Conservation (phyloP, 2,329 filamentous ascomycete genomes). For the Aspergillus ochraceoroseus region DNA sequence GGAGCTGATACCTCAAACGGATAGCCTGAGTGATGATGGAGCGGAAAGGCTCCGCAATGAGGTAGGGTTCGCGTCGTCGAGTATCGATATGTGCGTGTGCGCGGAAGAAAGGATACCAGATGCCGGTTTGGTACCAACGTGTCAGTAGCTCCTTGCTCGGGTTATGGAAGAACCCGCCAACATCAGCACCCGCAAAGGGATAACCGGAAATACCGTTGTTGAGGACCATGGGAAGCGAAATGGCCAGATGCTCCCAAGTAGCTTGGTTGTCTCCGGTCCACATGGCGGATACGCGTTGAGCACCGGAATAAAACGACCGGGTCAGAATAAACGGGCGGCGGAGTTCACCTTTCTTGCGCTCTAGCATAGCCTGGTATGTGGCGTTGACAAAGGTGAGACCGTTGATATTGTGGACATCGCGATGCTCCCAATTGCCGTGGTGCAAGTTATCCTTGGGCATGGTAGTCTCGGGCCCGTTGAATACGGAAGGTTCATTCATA, state of each 20-base stretch:
- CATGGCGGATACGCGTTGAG: slow-evolving; percentile 87
- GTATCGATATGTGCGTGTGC: slow-evolving; percentile 96
- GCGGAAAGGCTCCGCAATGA: slow-evolving; percentile 77
- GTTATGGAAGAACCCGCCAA: slow-evolving; percentile 97
- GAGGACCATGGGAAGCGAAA: slow-evolving; percentile 85
- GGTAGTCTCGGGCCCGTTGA: slow-evolving; percentile 95
- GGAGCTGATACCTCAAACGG: slow-evolving; percentile 78
- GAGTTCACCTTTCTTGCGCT: slow-evolving; percentile 78
- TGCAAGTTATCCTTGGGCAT: slow-evolving; percentile 99
- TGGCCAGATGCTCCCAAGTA: slow-evolving; percentile 83
- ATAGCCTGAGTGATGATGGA: slow-evolving; percentile 82
- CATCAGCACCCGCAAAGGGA: slow-evolving; percentile 90
- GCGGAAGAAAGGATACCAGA: slow-evolving; percentile 98
- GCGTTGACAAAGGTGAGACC: slow-evolving; percentile 94
- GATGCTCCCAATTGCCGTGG: slow-evolving; percentile 87
- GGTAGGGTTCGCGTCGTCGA: slow-evolving; percentile 86
- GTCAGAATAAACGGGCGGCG: slow-evolving; percentile 89
- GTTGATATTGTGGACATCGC: slow-evolving; percentile 93
- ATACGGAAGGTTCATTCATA: slow-evolving; percentile 99
- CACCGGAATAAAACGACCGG: slow-evolving; percentile 84
- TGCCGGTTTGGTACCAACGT: slow-evolving; percentile 93
- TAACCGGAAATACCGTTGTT: slow-evolving; percentile 90
- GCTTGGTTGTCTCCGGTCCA: slow-evolving; percentile 99
- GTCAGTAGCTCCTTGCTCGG: slow-evolving; percentile 86
- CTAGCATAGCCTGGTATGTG: slow-evolving; percentile 76